Evolutionary conservation across 176 grass and related monocot genomes (phyloP).

Genomic region (Secale cereale): DNA sequence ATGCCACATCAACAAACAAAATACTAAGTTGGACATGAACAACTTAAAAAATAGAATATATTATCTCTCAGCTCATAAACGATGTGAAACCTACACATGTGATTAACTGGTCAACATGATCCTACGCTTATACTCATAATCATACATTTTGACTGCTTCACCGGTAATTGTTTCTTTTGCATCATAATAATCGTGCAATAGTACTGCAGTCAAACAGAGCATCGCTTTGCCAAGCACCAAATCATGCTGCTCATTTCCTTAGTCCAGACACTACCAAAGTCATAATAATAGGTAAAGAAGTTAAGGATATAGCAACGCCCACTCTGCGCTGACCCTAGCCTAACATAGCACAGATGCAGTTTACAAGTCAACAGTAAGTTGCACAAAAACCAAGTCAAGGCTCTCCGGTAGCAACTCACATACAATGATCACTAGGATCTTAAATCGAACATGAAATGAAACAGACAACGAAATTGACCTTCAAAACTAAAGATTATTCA

Average conservation of each 20-base stretch:
- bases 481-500: background rate
- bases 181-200: background rate
- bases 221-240: constrained; percentile 2
- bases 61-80: constrained; percentile 2
- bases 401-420: background rate
- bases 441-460: background rate
- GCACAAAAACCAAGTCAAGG: background rate
- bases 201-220: background rate
- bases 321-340: background rate
- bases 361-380: constrained; percentile 3
- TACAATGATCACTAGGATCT: background rate
- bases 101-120: background rate
- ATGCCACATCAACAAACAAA: constrained; percentile 7
- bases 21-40: background rate
- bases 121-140: constrained; percentile 8
- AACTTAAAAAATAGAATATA: constrained; percentile 3
- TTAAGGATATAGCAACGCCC: background rate
- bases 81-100: background rate
- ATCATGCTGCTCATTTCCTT: constrained; percentile 21
- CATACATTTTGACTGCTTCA: constrained; percentile 9
- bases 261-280: constrained; percentile 8
- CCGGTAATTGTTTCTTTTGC: background rate
- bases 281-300: background rate
- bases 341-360: constrained; percentile 3
- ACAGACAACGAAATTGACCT: constrained; percentile 23